A percentile compares a stretch with the other conserved stretches of the same genome.
Conservation (phyloP, 208 protist species). For the Leishmania arabica region DNA sequence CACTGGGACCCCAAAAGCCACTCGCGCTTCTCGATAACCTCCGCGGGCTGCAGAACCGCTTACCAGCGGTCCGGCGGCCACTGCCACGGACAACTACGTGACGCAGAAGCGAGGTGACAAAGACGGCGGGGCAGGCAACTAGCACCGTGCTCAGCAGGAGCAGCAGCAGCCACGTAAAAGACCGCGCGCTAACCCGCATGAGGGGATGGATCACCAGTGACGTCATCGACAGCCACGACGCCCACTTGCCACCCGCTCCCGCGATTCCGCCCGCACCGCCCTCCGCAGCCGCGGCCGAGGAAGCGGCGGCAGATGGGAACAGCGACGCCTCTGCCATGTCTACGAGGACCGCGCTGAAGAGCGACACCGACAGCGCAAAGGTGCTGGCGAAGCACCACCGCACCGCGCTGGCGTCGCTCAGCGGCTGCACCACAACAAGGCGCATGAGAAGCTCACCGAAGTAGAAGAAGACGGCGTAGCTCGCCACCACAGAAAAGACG, state of each 20-base stretch:
- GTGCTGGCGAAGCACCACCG: constrained; percentile 34
- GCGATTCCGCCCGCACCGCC: background rate
- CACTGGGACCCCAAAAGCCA: background rate
- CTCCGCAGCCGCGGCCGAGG: background rate
- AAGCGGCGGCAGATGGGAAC: background rate
- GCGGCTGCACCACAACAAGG: constrained; percentile 31
- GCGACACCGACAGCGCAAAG: constrained; percentile 28
- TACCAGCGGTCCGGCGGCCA: background rate
- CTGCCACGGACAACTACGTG: constrained; percentile 2
- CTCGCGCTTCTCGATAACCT: background rate
- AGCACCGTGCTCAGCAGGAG: constrained; percentile 21
- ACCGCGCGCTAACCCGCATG: constrained; percentile 10
- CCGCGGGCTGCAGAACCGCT: background rate
- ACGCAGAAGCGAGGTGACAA: constrained; percentile 5
- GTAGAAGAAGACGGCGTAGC: constrained; percentile 32
- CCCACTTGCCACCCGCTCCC: background rate
- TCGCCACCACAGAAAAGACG: constrained; percentile 16
- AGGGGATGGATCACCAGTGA: background rate
- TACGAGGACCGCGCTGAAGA: constrained; percentile 30
- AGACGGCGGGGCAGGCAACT: constrained; percentile 14
- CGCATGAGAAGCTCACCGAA: constrained; percentile 32
- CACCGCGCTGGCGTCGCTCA: constrained; percentile 14
- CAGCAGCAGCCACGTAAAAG: constrained; percentile 24
- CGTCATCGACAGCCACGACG: background rate
- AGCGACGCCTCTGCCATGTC: constrained; percentile 25